Conservation (phyloP, 306 rosid genomes). For the Lathyrus aphaca region DNA sequence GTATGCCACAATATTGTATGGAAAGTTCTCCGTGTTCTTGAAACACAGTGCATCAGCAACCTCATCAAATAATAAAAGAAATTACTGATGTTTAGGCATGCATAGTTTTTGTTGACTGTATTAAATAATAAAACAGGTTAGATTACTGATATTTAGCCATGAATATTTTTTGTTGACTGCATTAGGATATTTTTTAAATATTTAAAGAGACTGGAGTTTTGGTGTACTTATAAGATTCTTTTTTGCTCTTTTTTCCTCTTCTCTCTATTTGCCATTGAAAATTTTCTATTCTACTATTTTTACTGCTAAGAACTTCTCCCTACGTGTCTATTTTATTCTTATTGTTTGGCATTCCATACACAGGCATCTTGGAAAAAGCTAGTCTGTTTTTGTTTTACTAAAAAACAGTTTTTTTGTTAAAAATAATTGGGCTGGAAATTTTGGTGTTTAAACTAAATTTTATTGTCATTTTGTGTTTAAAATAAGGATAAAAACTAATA, state of each 20-base stretch:
- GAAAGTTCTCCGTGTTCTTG: background rate
- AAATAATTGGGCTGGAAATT: background rate
- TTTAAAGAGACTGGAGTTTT: background rate
- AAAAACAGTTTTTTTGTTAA: background rate
- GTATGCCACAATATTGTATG: slow-evolving; percentile 54
- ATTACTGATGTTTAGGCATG: slow-evolving; percentile 2
- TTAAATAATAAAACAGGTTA: slow-evolving; percentile 11
- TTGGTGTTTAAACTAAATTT: background rate
- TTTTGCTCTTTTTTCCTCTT: background rate
- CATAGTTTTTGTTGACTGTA: slow-evolving; percentile 4
- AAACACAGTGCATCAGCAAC: background rate
- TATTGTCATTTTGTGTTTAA: background rate
- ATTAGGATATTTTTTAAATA: background rate
- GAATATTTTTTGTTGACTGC: slow-evolving; percentile 3
- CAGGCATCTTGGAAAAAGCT: background rate
- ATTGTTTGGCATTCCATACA: slow-evolving; percentile 4
- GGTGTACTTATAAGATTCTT: background rate
- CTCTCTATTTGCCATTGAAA: background rate
- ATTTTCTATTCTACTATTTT: background rate
- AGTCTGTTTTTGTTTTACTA: background rate
- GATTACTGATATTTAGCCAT: slow-evolving; percentile 1
- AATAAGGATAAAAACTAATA: background rate
- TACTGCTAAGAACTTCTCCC: background rate
- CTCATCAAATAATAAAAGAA: slow-evolving; percentile 13
- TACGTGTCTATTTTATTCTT: background rate